A percentile compares a stretch with the other conserved stretches of the same genome.
These are phyloP conservation scores for Aureobasidium subglaciale DNA, from an alignment of 2,329 filamentous ascomycete species.

Conservation along the genomic window DNA sequence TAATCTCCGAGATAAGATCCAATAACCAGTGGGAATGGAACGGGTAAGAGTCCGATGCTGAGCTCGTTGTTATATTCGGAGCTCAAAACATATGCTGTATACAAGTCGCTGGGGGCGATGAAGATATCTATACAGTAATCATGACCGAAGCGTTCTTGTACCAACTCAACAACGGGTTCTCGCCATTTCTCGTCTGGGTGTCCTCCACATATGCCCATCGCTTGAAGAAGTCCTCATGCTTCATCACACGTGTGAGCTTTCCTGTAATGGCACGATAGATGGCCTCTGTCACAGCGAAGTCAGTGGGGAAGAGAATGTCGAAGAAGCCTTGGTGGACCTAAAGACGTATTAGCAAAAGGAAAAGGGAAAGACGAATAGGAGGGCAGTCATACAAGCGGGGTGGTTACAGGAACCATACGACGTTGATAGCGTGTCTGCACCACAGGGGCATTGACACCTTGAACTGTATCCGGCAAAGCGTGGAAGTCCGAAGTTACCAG, in stretches of 20 bases:
- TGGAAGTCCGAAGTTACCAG: conserved; percentile 89
- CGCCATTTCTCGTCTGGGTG: conserved; percentile 79
- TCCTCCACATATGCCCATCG: conserved; percentile 87
- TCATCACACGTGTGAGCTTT: conserved; percentile 75
- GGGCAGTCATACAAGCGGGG: conserved; percentile 75
- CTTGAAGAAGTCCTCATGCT: conserved; percentile 84
- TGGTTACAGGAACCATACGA: conserved; percentile 80
- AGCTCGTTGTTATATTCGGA: too few species aligned
- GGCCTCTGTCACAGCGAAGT: conserved; percentile 84
- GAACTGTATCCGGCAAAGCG: conserved; percentile 71
- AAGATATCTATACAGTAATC: conserved; percentile 14
- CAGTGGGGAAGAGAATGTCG: conserved; percentile 95
- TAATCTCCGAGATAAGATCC: too few species aligned
- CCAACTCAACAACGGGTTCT: conserved; percentile 87
- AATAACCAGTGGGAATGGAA: too few species aligned
- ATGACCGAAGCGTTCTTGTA: conserved; percentile 77
- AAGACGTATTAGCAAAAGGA: not conserved
- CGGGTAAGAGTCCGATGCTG: too few species aligned
- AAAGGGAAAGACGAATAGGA: not conserved
- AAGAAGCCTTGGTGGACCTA: conserved; percentile 98
- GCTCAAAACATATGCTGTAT: too few species aligned
- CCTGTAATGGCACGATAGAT: conserved; percentile 91
- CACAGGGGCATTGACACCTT: conserved; percentile 84
- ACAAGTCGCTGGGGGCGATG: too few species aligned
- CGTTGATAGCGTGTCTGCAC: conserved; percentile 91